These are phyloP conservation scores for Colletotrichum chrysophilum DNA, from an alignment of 2,329 filamentous ascomycete species.

Conservation along the genomic window DNA sequence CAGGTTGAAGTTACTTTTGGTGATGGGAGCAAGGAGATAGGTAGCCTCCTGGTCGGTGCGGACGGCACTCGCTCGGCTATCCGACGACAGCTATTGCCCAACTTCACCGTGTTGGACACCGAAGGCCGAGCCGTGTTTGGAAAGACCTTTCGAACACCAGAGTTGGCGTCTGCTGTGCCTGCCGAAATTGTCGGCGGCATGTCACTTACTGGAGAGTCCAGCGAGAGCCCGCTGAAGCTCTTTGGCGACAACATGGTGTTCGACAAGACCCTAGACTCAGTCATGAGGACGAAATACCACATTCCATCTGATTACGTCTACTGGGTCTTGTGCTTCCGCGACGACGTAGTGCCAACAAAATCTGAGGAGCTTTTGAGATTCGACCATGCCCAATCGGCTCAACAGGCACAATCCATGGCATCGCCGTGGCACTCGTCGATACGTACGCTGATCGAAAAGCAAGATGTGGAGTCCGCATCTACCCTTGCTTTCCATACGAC, in stretches of 20 bases:
- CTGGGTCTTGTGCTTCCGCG: slow-evolving; percentile 32
- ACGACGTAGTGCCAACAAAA: neutral
- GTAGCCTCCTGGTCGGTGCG: slow-evolving; percentile 40
- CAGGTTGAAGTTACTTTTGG: slow-evolving; percentile 32
- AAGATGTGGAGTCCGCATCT: neutral
- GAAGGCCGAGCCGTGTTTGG: slow-evolving; percentile 42
- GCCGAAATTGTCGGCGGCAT: slow-evolving; percentile 26
- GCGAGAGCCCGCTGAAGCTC: slow-evolving; percentile 15
- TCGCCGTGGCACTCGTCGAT: neutral
- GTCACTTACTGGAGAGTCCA: slow-evolving; percentile 25
- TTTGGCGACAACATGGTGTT: slow-evolving; percentile 20
- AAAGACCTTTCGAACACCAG: slow-evolving; percentile 37
- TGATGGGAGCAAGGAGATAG: slow-evolving; percentile 34
- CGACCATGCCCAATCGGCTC: neutral
- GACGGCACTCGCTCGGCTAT: slow-evolving; percentile 41
- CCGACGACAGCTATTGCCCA: slow-evolving; percentile 40
- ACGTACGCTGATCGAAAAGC: neutral
- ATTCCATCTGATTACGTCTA: slow-evolving; percentile 36
- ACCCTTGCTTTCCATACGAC: neutral
- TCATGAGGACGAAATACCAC: neutral
- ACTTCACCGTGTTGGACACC: slow-evolving; percentile 39
- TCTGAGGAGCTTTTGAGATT: neutral
- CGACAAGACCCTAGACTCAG: neutral
- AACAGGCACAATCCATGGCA: neutral
- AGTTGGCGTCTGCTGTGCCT: slow-evolving; percentile 24